phyloP scores from a whole-genome alignment of 371 early-diverging fungal genomes.

The Actinomortierella wolfii region DNA sequence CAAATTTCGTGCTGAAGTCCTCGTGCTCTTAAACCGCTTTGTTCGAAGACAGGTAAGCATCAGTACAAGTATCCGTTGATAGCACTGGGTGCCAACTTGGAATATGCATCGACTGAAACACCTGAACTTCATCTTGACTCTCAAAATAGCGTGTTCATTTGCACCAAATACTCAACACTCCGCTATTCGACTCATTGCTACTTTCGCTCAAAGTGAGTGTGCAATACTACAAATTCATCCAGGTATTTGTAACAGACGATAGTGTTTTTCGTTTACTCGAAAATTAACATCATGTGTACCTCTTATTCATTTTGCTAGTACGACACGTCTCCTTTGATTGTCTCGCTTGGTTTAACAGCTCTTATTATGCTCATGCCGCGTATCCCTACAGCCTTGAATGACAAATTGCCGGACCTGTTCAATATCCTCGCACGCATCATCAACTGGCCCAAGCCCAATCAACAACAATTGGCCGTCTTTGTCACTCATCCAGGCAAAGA shows the following conservation, averaged over 20 bases:
- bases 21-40: conserved; percentile 61
- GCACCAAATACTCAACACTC: conserved; percentile 65
- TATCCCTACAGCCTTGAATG: conserved; percentile 63
- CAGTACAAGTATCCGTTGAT: too few relatives aligned
- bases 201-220: conserved; percentile 61
- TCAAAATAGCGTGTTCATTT: conserved; percentile 56
- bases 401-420: conserved; percentile 61
- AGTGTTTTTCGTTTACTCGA: background rate
- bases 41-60: conserved; percentile 56
- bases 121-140: conserved; percentile 1
- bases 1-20: conserved; percentile 58
- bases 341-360: conserved; percentile 65
- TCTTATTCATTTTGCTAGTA: conserved; percentile 44
- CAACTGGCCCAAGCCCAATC: conserved; percentile 65
- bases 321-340: conserved; percentile 65
- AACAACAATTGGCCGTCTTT: conserved; percentile 48
- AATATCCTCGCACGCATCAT: conserved; percentile 64
- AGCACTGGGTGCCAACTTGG: too few relatives aligned
- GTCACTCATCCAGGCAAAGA: conserved; percentile 9
- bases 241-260: background rate
- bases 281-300: background rate
- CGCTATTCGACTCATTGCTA: conserved; percentile 58
- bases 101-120: background rate
- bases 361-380: conserved; percentile 70
- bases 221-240: background rate